phyloP scores from a whole-genome alignment of 176 grass and related monocot genomes.

The Juncus inflexus region DNA sequence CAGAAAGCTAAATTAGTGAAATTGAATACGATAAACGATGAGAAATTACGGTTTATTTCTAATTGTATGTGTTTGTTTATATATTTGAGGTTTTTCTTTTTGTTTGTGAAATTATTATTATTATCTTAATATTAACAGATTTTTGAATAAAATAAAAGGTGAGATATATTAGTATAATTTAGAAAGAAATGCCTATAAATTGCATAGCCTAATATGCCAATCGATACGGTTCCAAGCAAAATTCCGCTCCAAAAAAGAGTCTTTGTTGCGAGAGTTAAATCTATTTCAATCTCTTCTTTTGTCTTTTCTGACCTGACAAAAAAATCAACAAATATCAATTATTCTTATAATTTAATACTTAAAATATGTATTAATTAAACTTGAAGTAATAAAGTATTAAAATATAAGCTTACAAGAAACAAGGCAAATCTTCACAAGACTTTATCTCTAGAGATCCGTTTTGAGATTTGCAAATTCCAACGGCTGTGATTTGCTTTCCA shows the following conservation, averaged over 20 bases:
- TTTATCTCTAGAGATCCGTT: constrained; percentile 55
- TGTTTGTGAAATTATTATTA: too few relatives aligned
- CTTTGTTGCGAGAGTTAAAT: constrained; percentile 43
- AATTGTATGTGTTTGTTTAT: background rate
- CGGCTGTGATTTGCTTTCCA: constrained; percentile 80
- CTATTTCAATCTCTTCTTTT: constrained; percentile 68
- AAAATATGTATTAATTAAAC: constrained; percentile 1
- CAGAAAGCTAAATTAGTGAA: too few relatives aligned
- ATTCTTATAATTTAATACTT: constrained; percentile 11
- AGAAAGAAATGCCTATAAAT: constrained; percentile 47
- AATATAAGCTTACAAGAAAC: constrained; percentile 78
- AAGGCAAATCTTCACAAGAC: constrained; percentile 62
- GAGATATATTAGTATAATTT: background rate
- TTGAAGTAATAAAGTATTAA: background rate
- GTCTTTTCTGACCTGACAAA: constrained; percentile 71
- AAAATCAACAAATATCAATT: constrained; percentile 25
- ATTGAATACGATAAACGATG: too few relatives aligned
- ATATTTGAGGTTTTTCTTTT: too few relatives aligned
- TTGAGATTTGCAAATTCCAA: constrained; percentile 52
- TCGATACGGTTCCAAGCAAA: constrained; percentile 64
- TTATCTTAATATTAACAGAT: background rate
- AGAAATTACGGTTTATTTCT: background rate
- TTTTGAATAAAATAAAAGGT: background rate
- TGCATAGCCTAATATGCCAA: constrained; percentile 63
- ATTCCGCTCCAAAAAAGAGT: constrained; percentile 72